phyloP scores from a whole-genome alignment of 2,329 filamentous ascomycete species.

The Cytospora chrysosperma region DNA sequence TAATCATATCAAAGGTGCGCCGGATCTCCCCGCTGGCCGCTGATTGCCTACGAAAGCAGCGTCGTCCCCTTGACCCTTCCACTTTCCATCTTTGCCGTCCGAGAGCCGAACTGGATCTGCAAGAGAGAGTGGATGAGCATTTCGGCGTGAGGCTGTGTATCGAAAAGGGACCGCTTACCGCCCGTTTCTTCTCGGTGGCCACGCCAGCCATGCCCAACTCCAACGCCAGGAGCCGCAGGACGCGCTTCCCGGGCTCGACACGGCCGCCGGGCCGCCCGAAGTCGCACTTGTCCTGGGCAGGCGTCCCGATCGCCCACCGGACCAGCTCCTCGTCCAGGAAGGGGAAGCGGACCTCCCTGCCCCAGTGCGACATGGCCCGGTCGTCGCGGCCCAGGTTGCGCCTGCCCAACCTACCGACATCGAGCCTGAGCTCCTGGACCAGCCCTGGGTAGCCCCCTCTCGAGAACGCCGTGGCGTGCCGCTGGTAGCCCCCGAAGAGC shows the following conservation, averaged over 20 bases:
- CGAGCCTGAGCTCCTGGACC: constrained; percentile 78
- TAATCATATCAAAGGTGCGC: background rate
- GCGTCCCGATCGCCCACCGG: constrained; percentile 70
- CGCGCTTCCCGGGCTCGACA: constrained; percentile 77
- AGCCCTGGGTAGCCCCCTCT: constrained; percentile 69
- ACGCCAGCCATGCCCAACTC: constrained; percentile 69
- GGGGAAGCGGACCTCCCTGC: constrained; percentile 84
- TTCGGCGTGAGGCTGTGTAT: background rate
- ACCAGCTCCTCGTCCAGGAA: constrained; percentile 87
- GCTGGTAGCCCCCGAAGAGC: constrained; percentile 88
- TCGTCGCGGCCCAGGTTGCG: constrained; percentile 96
- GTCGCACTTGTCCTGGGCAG: constrained; percentile 84
- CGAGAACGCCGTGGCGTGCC: constrained; percentile 75
- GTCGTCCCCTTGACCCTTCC: constrained; percentile 69
- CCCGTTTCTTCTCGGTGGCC: constrained; percentile 87
- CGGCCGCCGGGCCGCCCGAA: constrained; percentile 56
- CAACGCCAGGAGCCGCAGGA: constrained; percentile 74
- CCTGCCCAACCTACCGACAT: constrained; percentile 82
- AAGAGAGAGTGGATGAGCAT: constrained; percentile 3
- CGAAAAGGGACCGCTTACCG: constrained; percentile 53
- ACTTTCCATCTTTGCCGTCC: constrained; percentile 80
- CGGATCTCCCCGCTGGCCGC: background rate
- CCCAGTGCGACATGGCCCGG: constrained; percentile 84
- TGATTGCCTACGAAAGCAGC: constrained; percentile 42
- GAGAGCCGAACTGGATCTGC: constrained; percentile 78